These are phyloP conservation scores for Pachysandra terminalis DNA, from an alignment of 164 flowering plant species.

Conservation along the genomic window DNA sequence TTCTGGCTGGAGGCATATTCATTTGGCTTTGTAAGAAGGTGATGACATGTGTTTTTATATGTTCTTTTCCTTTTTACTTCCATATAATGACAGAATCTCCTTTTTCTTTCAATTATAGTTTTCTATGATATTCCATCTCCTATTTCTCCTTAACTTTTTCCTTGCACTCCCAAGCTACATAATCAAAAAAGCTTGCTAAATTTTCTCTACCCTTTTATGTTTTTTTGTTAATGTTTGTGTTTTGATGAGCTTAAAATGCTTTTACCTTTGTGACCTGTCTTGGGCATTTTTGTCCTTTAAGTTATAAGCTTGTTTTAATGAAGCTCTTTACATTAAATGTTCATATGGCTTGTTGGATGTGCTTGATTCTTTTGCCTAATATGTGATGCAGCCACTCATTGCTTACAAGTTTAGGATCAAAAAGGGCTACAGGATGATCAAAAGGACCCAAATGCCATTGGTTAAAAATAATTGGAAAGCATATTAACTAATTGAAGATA, in stretches of 20 bases:
- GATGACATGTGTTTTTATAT: slow-evolving; percentile 8
- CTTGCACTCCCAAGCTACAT: not conserved
- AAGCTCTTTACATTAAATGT: no score
- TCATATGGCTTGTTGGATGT: not conserved
- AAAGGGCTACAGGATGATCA: no score
- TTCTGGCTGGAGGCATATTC: slow-evolving; percentile 82
- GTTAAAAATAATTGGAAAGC: no score
- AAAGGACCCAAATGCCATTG: no score
- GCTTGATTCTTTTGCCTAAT: not conserved
- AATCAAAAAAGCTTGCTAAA: not conserved
- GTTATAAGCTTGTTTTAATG: not conserved
- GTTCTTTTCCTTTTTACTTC: slow-evolving; percentile 5
- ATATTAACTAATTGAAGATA: no score
- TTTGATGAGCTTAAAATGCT: not conserved
- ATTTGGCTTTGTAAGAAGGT: slow-evolving; percentile 97
- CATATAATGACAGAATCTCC: not conserved
- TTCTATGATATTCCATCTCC: not conserved
- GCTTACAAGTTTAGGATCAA: no score
- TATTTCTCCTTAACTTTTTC: not conserved
- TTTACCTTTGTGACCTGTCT: not conserved
- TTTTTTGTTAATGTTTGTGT: no score
- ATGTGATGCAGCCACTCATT: not conserved
- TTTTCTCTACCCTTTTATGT: no score
- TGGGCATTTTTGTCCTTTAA: not conserved
- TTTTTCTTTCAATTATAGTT: not conserved